These are phyloP conservation scores for Brassica juncea DNA, from an alignment of 345 rosid genomes.

Conservation along the genomic window DNA sequence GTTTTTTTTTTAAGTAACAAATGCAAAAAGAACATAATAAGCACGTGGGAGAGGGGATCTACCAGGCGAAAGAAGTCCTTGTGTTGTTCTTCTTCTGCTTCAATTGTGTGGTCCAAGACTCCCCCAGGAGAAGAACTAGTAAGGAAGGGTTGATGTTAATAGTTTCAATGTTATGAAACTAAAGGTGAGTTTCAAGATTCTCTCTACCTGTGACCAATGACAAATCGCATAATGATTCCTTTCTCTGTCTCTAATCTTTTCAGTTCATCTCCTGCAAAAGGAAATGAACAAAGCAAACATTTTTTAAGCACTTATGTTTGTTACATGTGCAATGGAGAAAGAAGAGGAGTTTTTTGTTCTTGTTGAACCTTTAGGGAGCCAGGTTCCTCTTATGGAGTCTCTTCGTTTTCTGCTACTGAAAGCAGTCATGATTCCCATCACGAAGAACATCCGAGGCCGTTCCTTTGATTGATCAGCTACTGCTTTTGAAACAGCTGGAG, in stretches of 20 bases:
- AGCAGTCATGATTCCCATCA: conserved; percentile 86
- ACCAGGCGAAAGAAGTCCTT: conserved; percentile 75
- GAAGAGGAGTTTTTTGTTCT: not conserved
- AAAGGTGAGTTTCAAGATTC: conserved; percentile 52
- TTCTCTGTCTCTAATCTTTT: conserved; percentile 78
- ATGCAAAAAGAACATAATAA: not conserved
- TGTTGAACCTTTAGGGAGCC: conserved; percentile 82
- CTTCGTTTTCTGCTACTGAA: conserved; percentile 87
- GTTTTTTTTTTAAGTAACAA: conserved; percentile 26
- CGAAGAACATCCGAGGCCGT: conserved; percentile 75
- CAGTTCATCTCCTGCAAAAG: conserved; percentile 54
- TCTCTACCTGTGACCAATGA: conserved; percentile 77
- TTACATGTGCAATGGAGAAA: conserved; percentile 1
- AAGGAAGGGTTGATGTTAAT: not conserved
- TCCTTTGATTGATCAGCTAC: conserved; percentile 47
- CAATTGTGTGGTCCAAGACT: conserved; percentile 66
- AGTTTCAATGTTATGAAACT: conserved; percentile 62
- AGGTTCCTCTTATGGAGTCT: conserved; percentile 69
- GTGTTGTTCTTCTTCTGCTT: conserved; percentile 65
- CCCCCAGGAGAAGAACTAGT: conserved; percentile 57
- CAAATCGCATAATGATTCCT: conserved; percentile 73
- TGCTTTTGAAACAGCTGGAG: conserved; percentile 47
- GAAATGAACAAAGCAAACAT: conserved; percentile 29
- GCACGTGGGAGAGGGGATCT: not conserved
- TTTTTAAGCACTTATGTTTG: not conserved